A percentile compares a stretch with the other conserved stretches of the same genome.
phyloP scores from a whole-genome alignment of 352 stramenopile species.

The Discostella stelligera region DNA sequence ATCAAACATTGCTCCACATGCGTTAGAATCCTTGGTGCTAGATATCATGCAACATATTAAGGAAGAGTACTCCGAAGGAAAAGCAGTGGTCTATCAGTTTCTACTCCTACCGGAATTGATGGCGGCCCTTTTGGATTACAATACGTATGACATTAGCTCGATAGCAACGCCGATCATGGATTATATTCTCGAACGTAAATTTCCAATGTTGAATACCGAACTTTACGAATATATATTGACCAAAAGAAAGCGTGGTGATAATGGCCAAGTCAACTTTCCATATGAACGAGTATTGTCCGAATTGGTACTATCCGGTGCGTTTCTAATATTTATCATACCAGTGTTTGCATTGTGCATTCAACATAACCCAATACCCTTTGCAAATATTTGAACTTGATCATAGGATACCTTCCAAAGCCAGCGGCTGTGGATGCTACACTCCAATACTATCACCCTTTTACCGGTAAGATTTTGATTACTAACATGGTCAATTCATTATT shows the following conservation, averaged over 20 bases:
- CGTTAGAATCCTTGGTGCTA: constrained; percentile 41
- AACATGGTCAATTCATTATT: neutral
- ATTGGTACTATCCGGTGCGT: constrained; percentile 37
- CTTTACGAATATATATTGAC: constrained; percentile 56
- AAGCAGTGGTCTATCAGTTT: constrained; percentile 38
- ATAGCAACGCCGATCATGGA: constrained; percentile 52
- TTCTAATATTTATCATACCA: neutral
- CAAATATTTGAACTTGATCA: neutral
- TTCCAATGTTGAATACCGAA: constrained; percentile 41
- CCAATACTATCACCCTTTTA: constrained; percentile 43
- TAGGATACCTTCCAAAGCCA: constrained; percentile 38
- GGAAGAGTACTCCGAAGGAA: constrained; percentile 34
- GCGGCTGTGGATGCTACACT: constrained; percentile 27
- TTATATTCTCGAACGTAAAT: constrained; percentile 53
- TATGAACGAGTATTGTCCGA: constrained; percentile 52
- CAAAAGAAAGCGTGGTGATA: constrained; percentile 1
- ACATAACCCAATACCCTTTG: constrained; percentile 1
- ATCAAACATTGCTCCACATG: neutral
- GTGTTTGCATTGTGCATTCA: neutral
- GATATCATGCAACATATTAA: constrained; percentile 35
- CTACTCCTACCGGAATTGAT: constrained; percentile 54
- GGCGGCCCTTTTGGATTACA: constrained; percentile 38
- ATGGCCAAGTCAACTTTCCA: constrained; percentile 51
- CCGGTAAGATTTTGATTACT: constrained; percentile 19
- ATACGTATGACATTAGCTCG: constrained; percentile 27